phyloP scores from a whole-genome alignment of 2,329 filamentous ascomycete species.

The Trichoderma koningiopsis region DNA sequence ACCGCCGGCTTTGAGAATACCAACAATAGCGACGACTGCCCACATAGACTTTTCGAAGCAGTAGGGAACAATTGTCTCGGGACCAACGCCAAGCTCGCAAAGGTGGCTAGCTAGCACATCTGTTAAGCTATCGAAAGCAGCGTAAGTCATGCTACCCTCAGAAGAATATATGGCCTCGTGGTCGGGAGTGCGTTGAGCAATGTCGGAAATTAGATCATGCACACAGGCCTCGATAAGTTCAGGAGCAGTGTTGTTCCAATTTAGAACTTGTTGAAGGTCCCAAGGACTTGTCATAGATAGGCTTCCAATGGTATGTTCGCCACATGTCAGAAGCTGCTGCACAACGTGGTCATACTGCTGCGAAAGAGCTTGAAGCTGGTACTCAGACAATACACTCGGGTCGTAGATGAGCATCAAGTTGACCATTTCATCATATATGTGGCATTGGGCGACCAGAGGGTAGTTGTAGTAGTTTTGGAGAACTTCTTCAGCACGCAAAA shows the following conservation, averaged over 20 bases:
- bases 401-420: conserved; percentile 12
- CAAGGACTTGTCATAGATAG: conserved; percentile 5
- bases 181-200: conserved; percentile 7
- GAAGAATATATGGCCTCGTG: conserved; percentile 21
- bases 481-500: not conserved
- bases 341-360: conserved; percentile 10
- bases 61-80: conserved; percentile 29
- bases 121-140: not conserved
- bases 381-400: not conserved
- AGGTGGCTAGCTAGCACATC: conserved; percentile 15
- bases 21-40: conserved; percentile 32
- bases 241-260: not conserved
- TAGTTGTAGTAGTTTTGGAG: conserved; percentile 19
- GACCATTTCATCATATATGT: conserved; percentile 8
- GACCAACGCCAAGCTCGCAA: conserved; percentile 32
- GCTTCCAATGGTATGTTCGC: not conserved
- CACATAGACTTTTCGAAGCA: conserved; percentile 30
- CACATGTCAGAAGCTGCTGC: conserved; percentile 1
- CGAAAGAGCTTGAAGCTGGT: conserved; percentile 1
- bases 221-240: conserved; percentile 7
- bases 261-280: conserved; percentile 6
- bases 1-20: conserved; percentile 34
- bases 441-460: conserved; percentile 16
- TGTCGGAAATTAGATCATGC: not conserved
- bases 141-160: conserved; percentile 13